Percentiles rank a stretch among this genome's conserved stretches.
These are phyloP conservation scores for Metschnikowia orientalis DNA, from an alignment of 805 yeast genomes.

Conservation along the genomic window DNA sequence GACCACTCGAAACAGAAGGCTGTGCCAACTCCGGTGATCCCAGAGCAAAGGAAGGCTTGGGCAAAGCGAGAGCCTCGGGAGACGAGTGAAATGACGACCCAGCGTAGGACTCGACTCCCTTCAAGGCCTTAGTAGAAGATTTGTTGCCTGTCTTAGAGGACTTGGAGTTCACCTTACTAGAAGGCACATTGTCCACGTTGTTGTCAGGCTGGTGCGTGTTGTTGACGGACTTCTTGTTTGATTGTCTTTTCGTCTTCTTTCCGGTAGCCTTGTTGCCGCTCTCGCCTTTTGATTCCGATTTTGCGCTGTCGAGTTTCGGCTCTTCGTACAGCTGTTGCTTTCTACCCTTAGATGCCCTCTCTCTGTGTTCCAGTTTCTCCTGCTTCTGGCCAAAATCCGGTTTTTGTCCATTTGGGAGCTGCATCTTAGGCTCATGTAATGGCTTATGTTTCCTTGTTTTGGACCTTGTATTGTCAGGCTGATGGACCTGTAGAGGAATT, in stretches of 20 bases:
- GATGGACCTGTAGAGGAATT: conserved; percentile 26
- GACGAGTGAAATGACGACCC: conserved; percentile 56
- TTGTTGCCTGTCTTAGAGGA: neutral
- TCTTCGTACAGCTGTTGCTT: conserved; percentile 3
- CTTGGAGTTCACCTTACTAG: too few relatives aligned
- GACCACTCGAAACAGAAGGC: neutral
- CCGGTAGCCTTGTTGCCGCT: conserved; percentile 7
- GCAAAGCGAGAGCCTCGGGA: conserved; percentile 52
- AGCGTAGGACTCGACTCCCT: conserved; percentile 39
- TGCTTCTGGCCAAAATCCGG: conserved; percentile 23
- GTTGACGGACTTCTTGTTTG: conserved; percentile 4
- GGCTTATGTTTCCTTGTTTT: conserved; percentile 16
- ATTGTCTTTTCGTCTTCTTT: conserved; percentile 7
- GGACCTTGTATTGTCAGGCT: conserved; percentile 11
- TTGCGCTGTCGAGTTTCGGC: conserved; percentile 22
- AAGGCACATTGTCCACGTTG: neutral
- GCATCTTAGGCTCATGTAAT: conserved; percentile 14
- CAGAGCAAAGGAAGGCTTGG: conserved; percentile 48
- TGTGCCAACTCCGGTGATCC: conserved; percentile 19
- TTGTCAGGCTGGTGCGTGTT: conserved; percentile 2
- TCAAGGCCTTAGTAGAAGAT: too few relatives aligned
- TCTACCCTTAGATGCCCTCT: conserved; percentile 4
- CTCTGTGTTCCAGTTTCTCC: conserved; percentile 9
- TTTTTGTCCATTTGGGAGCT: conserved; percentile 29
- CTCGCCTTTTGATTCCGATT: conserved; percentile 17